These are phyloP conservation scores for Gastroboletus turbinatus DNA, from an alignment of 1,284 basidiomycete species.

Conservation along the genomic window DNA sequence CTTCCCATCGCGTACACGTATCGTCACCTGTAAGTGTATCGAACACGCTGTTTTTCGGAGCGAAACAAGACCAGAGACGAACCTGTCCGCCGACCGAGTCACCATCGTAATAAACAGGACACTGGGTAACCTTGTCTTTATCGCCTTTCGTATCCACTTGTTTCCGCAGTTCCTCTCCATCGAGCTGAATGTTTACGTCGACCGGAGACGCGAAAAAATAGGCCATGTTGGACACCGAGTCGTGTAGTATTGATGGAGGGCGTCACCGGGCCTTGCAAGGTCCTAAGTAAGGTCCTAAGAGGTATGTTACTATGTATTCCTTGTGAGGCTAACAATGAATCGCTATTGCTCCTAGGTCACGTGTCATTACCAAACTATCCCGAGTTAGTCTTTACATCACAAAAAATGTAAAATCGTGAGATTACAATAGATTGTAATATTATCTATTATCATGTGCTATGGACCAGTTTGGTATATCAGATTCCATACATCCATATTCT, in stretches of 20 bases:
- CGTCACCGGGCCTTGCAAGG: neutral
- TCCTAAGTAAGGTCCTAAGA: neutral
- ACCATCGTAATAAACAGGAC: conserved; percentile 95
- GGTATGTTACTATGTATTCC: neutral
- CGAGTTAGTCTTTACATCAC: neutral
- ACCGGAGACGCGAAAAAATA: conserved; percentile 93
- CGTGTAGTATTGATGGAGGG: conserved; percentile 1
- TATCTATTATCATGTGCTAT: too few relatives aligned
- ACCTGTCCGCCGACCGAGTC: conserved; percentile 89
- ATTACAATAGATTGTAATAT: too few relatives aligned
- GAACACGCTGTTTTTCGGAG: neutral
- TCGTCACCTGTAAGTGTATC: conserved; percentile 60
- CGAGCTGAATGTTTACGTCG: conserved; percentile 88
- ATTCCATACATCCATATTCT: too few relatives aligned
- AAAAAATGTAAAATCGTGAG: too few relatives aligned
- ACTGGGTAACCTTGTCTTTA: conserved; percentile 78
- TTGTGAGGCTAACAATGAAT: neutral
- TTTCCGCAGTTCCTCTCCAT: conserved; percentile 85
- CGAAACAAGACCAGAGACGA: conserved; percentile 30
- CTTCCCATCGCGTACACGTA: conserved; percentile 93
- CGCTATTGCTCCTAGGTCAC: neutral
- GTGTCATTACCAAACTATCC: neutral
- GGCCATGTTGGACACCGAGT: conserved; percentile 43
- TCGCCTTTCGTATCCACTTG: conserved; percentile 73
- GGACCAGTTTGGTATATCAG: too few relatives aligned